Evolutionary conservation across 2,329 filamentous ascomycete species (phyloP), one percentile per base, ranked within the genome.

Genomic region (Malbranchea cinnamomea): DNA sequence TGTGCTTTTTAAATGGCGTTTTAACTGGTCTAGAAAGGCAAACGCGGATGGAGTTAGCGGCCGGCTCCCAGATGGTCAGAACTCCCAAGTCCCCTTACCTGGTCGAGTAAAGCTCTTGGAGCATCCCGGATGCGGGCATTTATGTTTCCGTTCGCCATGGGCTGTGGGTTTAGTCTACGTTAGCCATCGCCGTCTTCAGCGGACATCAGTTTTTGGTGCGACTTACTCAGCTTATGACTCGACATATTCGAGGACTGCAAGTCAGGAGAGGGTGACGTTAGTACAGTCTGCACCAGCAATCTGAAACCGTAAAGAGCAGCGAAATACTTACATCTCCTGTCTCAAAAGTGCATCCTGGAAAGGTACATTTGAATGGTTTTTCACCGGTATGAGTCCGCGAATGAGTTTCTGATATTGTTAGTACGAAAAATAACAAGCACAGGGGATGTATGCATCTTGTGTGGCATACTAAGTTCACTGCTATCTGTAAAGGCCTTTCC

Each of bases 391-490:
- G 55, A 2, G 53, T 57, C 26, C 55, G 48, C 23, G 50, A 53
- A 37, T 59, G 56, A 1, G 56, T 58, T 54, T 59, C 54, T 57
- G 23, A 7, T 10, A 4, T n/a, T 2, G 34, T 54, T 34, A 53
- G 45, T 33, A n/a, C 10, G 5, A 12, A 2, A 6, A 11, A 4
- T 19, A 24, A 8, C 16, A 22, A 29, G 9, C 5, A 14, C n/a
- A 3, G 5, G 6, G 7, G 24, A 9, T 9, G 12, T 11, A 35
- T 5, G 37, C 52, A 31, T n/a, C n/a, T n/a, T n/a, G n/a, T n/a
- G n/a, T n/a, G n/a, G n/a, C n/a, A n/a, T 49, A 57, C 54, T 59
- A 24, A 59, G 41, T 37, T 59, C 56, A 35, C 56, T 59, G 33
- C 56, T 59, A 35, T 59, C 56, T 2, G 56, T 59, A 18, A 59